Base-by-base conservation (phyloP, 257 asterid genomes). In the Craterostigma plantagineum region DNA sequence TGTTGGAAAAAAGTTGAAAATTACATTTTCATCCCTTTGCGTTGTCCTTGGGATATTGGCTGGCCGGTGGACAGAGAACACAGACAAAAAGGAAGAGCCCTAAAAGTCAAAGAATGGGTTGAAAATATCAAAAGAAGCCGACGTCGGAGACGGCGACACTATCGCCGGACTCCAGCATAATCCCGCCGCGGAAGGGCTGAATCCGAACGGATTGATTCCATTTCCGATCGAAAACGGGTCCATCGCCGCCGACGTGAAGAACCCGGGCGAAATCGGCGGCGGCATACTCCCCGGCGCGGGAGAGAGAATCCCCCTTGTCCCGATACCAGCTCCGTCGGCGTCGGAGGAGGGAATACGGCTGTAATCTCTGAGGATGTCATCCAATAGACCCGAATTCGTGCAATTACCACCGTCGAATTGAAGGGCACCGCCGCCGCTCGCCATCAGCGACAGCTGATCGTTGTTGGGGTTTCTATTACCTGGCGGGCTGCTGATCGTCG, bases 61-160 rank as follows among this genome's bases (percentile, higher is more conserved):
- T n/a, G n/a, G n/a, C n/a, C n/a, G n/a, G n/a, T n/a, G n/a, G n/a
- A n/a, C 30, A 23, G 30, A 23, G 30, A 23, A 23, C 2, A 2
- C 30, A 23, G 6, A 2, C 30, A 23, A 23, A n/a, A n/a, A 2
- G 30, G 2, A 23, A 23, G 6, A 23, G 30, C 30, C 43, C 76
- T 72, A 80, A 61, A 70, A 64, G 80, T 85, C 93, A 61, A 77
- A 84, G 72, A 72, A 77, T 49, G 79, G 64, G 54, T 68, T 68
- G 69, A 70, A 72, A n/a, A 56, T 75, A 68, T 77, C 85, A 16
- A 46, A 63, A 9, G 70, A 49, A 16, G 69, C 62, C 35, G 66
- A 51, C 7, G 79, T 56, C 4, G 72, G 82, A 3, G 86, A 75
- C 9, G 93, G 93, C 60, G 67, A 70, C 61, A 75, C 52, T 23